Conservation (phyloP, 1,139 yeast species). For the Saccharomycopsis hybrid region DNA sequence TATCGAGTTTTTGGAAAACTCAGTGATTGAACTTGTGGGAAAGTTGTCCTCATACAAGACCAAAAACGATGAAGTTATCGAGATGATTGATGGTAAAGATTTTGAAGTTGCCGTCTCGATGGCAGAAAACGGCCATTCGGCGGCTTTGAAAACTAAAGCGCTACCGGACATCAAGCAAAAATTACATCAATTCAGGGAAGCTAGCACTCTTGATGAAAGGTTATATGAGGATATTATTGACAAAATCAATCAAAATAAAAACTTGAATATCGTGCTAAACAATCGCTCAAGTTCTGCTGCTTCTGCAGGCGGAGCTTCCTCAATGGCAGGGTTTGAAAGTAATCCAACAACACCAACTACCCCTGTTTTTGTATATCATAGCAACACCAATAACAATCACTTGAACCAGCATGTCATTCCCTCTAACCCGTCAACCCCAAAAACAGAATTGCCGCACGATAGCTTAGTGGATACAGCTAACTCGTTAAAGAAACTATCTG, state of each 20-base stretch:
- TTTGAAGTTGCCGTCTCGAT: too few species aligned
- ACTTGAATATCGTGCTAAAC: constrained; percentile 5
- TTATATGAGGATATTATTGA: constrained; percentile 7
- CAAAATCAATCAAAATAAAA: constrained; percentile 15
- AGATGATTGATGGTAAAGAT: not conserved
- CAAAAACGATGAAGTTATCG: not conserved
- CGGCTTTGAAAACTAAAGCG: not conserved
- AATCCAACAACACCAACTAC: constrained; percentile 7
- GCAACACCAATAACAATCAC: not conserved
- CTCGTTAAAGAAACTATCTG: not conserved
- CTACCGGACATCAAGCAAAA: too few species aligned
- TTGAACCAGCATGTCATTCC: not conserved
- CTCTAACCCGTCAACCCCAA: constrained; percentile 7
- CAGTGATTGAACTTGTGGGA: constrained; percentile 39
- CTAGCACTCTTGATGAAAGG: constrained; percentile 1
- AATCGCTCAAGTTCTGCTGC: not conserved
- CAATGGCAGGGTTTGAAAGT: too few species aligned
- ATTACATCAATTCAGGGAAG: too few species aligned
- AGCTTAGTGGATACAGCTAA: not conserved
- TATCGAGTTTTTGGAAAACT: constrained; percentile 74
- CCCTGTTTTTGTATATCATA: constrained; percentile 1
- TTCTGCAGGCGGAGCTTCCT: not conserved
- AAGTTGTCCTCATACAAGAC: not conserved
- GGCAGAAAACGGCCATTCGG: not conserved
- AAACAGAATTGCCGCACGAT: not conserved